These are phyloP conservation scores for Diplodia scrobiculata DNA, from an alignment of 2,329 filamentous ascomycete genomes.

Conservation along the genomic window DNA sequence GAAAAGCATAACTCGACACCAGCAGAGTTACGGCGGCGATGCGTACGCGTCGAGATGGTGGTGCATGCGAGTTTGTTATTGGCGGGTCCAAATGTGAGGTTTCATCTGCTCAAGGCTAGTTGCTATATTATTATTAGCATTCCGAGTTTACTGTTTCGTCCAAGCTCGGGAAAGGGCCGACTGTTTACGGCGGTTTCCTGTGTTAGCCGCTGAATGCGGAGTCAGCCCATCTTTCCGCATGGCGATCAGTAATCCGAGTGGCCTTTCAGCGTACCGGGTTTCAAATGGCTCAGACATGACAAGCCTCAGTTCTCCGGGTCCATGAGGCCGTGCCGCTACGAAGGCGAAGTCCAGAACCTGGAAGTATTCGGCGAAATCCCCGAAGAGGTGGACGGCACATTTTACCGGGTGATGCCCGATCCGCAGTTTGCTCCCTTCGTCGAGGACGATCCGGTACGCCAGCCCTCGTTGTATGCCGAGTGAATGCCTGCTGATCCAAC, in stretches of 20 bases:
- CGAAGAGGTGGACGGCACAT: constrained; percentile 40
- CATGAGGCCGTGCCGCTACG: constrained; percentile 43
- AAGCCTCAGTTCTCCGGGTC: constrained; percentile 32
- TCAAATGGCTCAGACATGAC: background rate
- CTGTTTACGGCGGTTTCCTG: background rate
- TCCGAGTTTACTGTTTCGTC: no score
- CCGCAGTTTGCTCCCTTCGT: constrained; percentile 44
- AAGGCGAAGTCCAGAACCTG: constrained; percentile 45
- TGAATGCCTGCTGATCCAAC: background rate
- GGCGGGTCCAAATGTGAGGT: no score
- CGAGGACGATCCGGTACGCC: constrained; percentile 41
- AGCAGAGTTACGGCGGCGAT: no score
- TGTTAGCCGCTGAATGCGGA: background rate
- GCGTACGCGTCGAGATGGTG: no score
- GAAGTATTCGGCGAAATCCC: constrained; percentile 40
- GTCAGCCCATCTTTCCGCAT: background rate
- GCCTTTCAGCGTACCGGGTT: background rate
- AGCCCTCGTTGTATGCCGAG: no score
- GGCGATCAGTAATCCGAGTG: background rate
- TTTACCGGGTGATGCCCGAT: constrained; percentile 55
- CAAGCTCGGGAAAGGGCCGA: background rate
- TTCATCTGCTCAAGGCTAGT: no score
- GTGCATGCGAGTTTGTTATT: no score
- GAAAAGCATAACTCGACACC: no score
- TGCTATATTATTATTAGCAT: no score